phyloP scores from a whole-genome alignment of 495 filamentous ascomycete genomes.

The Pseudotulostoma volvatum region DNA sequence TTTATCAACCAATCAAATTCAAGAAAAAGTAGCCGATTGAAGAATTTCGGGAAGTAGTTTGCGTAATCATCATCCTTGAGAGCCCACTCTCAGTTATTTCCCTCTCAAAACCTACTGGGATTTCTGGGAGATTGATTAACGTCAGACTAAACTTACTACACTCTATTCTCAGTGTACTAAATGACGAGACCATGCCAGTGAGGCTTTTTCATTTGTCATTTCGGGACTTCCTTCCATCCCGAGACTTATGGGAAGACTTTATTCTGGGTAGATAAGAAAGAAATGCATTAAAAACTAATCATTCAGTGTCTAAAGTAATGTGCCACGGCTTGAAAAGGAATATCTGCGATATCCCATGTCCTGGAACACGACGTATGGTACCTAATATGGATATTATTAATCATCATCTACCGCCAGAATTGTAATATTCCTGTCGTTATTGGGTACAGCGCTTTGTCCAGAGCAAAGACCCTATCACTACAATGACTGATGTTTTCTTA shows the following conservation, averaged over 20 bases:
- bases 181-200: too few species aligned
- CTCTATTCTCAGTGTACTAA: too few species aligned
- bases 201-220: conserved; percentile 5
- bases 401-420: conserved; percentile 10
- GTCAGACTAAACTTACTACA: too few species aligned
- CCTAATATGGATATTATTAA: too few species aligned
- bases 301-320: conserved; percentile 13
- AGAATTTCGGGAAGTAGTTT: too few species aligned
- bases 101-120: too few species aligned
- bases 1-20: too few species aligned
- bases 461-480: conserved; percentile 9
- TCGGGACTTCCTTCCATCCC: conserved; percentile 5
- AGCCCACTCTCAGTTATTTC: too few species aligned
- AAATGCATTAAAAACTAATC: conserved; percentile 5
- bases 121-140: too few species aligned
- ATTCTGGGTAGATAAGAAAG: conserved; percentile 14
- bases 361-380: too few species aligned
- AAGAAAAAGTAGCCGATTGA: too few species aligned
- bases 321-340: conserved; percentile 15
- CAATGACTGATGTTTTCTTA: conserved; percentile 11
- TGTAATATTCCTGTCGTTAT: conserved; percentile 26
- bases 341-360: conserved; percentile 20
- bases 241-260: neutral
- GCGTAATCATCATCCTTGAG: too few species aligned
- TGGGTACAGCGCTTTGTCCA: conserved; percentile 26